These are phyloP conservation scores for Pinguiococcus pyrenoidosus DNA, from an alignment of 108 stramenopile genomes.

Conservation along the genomic window DNA sequence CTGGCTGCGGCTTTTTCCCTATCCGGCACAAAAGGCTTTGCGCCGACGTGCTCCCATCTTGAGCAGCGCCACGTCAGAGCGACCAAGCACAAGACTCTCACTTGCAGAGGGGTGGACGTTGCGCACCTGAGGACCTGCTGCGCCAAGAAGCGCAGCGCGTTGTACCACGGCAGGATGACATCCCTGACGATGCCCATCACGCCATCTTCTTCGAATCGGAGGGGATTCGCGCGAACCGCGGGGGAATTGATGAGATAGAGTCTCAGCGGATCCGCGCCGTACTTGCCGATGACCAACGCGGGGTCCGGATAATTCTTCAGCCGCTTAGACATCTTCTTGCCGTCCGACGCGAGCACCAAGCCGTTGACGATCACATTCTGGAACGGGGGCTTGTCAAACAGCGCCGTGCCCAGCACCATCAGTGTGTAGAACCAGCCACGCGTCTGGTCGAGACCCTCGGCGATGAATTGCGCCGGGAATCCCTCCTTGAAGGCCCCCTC, in stretches of 20 bases:
- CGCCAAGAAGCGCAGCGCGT: constrained; percentile 92
- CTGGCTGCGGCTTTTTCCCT: constrained; percentile 57
- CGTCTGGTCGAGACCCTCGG: constrained; percentile 99
- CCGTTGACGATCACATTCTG: constrained; percentile 98
- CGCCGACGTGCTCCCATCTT: constrained; percentile 34
- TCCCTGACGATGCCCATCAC: constrained; percentile 91
- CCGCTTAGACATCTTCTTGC: constrained; percentile 99
- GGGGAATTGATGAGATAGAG: constrained; percentile 99
- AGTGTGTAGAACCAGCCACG: constrained; percentile 99
- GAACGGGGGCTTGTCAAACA: constrained; percentile 95
- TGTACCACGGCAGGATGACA: constrained; percentile 93
- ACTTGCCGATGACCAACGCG: constrained; percentile 57
- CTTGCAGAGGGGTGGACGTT: neutral
- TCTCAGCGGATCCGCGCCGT: constrained; percentile 96
- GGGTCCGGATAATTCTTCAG: constrained; percentile 96
- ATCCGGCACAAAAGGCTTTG: constrained; percentile 59
- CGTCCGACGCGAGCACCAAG: constrained; percentile 87
- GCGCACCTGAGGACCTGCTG: constrained; percentile 66
- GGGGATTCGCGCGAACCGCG: constrained; percentile 90
- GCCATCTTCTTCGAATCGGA: constrained; percentile 92
- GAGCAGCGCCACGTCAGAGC: too few species aligned
- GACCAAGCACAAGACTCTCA: too few species aligned
- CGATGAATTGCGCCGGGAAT: constrained; percentile 99
- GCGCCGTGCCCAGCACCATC: constrained; percentile 95
- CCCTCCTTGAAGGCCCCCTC: constrained; percentile 75